Evolutionary conservation across 495 filamentous ascomycete species (phyloP).

Genomic region (Penicillium lividum): DNA sequence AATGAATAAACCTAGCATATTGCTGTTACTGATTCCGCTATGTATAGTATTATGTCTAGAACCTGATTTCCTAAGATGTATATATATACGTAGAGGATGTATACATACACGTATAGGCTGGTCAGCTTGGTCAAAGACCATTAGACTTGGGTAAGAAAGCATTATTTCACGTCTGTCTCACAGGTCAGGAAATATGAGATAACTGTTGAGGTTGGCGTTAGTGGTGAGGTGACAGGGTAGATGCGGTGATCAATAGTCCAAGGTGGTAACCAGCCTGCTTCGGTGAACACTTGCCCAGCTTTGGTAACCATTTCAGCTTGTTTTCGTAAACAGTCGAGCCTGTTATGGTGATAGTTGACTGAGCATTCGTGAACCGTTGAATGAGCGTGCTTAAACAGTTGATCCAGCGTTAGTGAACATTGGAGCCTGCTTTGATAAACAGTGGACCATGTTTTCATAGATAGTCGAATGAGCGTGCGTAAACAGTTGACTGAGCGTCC

Average conservation of each 20-base stretch:
- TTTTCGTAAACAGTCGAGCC: too few relatives aligned
- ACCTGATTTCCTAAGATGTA: not conserved
- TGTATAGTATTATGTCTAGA: slow-evolving; percentile 1
- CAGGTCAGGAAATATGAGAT: not conserved
- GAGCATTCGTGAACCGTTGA: too few relatives aligned
- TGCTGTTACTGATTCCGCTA: slow-evolving; percentile 1
- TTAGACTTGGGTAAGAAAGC: not conserved
- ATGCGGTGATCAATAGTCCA: not conserved
- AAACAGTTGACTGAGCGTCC: too few relatives aligned
- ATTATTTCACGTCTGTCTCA: slow-evolving; percentile 1
- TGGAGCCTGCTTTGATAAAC: too few relatives aligned
- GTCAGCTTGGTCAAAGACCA: slow-evolving; percentile 5
- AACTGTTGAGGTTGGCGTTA: slow-evolving; percentile 1
- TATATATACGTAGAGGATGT: not conserved
- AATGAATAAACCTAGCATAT: slow-evolving; percentile 1
- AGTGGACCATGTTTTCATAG: too few relatives aligned
- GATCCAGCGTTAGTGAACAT: too few relatives aligned
- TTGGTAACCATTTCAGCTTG: too few relatives aligned
- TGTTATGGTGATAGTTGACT: too few relatives aligned
- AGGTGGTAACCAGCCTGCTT: too few relatives aligned
- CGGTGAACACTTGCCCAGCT: too few relatives aligned
- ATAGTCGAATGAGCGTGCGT: too few relatives aligned
- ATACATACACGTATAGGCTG: not conserved
- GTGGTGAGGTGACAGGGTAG: slow-evolving; percentile 4
- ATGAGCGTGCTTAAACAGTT: too few relatives aligned